phyloP scores from a whole-genome alignment of 2,329 filamentous ascomycete species.

The Arthrobotrys megalospora region DNA sequence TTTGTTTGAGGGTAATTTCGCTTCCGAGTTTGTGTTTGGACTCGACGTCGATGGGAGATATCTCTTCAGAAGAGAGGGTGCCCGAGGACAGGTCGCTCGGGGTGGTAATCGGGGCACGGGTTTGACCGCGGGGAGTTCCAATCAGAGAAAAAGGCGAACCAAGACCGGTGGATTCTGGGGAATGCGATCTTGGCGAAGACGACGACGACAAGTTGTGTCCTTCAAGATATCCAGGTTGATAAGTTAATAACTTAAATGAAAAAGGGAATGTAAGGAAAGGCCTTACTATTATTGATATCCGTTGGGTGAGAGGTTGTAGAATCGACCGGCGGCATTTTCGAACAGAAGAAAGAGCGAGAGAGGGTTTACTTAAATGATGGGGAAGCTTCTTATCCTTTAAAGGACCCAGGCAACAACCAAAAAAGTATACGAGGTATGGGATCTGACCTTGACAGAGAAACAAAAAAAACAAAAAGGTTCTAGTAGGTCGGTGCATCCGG shows the following conservation, averaged over 20 bases:
- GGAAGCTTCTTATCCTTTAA: constrained; percentile 59
- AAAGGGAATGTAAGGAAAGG: constrained; percentile 13
- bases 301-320: constrained; percentile 50
- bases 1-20: constrained; percentile 61
- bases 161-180: constrained; percentile 59
- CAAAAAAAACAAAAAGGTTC: constrained; percentile 49
- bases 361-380: constrained; percentile 60
- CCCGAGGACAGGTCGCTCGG: constrained; percentile 58
- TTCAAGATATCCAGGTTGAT: constrained; percentile 14
- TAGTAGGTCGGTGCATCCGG: constrained; percentile 59
- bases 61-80: constrained; percentile 57
- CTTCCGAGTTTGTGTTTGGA: constrained; percentile 58
- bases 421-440: constrained; percentile 59
- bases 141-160: constrained; percentile 60
- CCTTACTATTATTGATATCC: constrained; percentile 49
- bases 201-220: constrained; percentile 57
- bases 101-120: constrained; percentile 60
- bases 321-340: constrained; percentile 61
- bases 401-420: constrained; percentile 41
- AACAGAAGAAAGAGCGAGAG: constrained; percentile 42
- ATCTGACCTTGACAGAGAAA: constrained; percentile 56
- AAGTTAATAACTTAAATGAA: constrained; percentile 22
- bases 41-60: constrained; percentile 60
- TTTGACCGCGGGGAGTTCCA: constrained; percentile 61
- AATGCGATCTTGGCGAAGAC: constrained; percentile 61